These are phyloP conservation scores for Gentiana dahurica DNA, from an alignment of 257 asterid species.

Conservation along the genomic window DNA sequence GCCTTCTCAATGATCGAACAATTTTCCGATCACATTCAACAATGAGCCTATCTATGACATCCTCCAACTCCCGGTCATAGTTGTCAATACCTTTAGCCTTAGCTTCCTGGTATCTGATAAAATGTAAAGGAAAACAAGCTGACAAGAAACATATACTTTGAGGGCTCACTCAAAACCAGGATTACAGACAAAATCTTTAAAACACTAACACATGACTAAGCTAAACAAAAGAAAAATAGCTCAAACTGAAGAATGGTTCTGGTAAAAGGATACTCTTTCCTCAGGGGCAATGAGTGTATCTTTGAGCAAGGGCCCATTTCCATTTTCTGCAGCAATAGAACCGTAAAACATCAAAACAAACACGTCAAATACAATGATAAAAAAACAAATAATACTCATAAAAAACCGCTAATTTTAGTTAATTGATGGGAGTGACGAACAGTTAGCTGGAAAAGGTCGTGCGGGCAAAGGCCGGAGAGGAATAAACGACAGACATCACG, in stretches of 20 bases:
- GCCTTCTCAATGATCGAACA: conserved; percentile 79
- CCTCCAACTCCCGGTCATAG: conserved; percentile 92
- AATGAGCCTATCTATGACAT: conserved; percentile 85
- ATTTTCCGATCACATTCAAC: conserved; percentile 94
- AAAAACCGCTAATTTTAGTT: neutral
- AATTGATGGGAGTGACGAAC: conserved; percentile 22
- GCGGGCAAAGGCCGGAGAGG: conserved; percentile 92
- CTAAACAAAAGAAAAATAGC: neutral
- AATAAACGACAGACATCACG: conserved; percentile 92
- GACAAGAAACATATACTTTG: too few species aligned
- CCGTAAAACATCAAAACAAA: neutral
- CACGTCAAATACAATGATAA: neutral
- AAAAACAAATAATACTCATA: neutral
- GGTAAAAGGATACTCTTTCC: conserved; percentile 80
- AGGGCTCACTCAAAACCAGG: too few species aligned
- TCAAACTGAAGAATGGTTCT: neutral
- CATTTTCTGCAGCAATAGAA: conserved; percentile 58
- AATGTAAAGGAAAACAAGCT: conserved; percentile 24
- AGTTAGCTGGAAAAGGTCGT: conserved; percentile 88
- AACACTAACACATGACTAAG: neutral
- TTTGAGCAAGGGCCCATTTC: conserved; percentile 94
- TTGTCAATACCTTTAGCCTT: conserved; percentile 76
- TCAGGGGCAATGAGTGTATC: conserved; percentile 84
- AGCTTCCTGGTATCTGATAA: conserved; percentile 63
- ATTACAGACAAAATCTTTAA: too few species aligned